phyloP scores from a whole-genome alignment of 1,284 basidiomycete genomes.

The Kalmanozyma brasiliensis region DNA sequence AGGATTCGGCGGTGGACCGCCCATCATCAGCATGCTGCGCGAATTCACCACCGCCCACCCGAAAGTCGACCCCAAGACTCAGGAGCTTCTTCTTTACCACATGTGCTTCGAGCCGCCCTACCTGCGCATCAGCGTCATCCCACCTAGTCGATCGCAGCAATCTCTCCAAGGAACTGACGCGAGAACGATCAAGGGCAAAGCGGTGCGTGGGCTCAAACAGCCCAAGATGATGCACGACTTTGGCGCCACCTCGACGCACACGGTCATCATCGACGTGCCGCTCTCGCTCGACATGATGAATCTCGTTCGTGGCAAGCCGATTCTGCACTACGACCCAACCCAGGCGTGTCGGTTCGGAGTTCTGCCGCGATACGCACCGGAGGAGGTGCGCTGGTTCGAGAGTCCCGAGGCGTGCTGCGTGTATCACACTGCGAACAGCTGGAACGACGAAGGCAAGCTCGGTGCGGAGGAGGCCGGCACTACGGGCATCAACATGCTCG shows the following conservation, averaged over 20 bases:
- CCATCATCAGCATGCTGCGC: slow-evolving; percentile 63
- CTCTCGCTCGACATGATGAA: slow-evolving; percentile 71
- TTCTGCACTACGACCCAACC: slow-evolving; percentile 70
- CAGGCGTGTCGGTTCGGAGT: slow-evolving; percentile 70
- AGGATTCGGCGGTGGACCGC: slow-evolving; percentile 41
- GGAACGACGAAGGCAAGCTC: slow-evolving; percentile 64
- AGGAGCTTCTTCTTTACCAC: slow-evolving; percentile 70
- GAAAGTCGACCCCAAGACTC: slow-evolving; percentile 70
- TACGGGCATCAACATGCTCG: slow-evolving; percentile 68
- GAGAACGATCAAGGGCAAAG: slow-evolving; percentile 46
- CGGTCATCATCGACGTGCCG: slow-evolving; percentile 71
- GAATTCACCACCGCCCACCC: slow-evolving; percentile 72
- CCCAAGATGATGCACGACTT: slow-evolving; percentile 72
- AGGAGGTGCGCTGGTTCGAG: slow-evolving; percentile 68
- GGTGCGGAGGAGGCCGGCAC: slow-evolving; percentile 38
- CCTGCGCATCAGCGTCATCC: slow-evolving; percentile 70
- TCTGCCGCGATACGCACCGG: slow-evolving; percentile 69
- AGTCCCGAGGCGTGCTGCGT: slow-evolving; percentile 70
- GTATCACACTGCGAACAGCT: slow-evolving; percentile 72
- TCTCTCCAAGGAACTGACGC: neutral
- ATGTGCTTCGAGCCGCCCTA: slow-evolving; percentile 70
- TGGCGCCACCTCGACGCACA: slow-evolving; percentile 68
- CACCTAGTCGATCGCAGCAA: slow-evolving; percentile 20
- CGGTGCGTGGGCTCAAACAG: slow-evolving; percentile 56
- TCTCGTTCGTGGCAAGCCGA: slow-evolving; percentile 69